Conservation (phyloP, 768 basidiomycete genomes). For the Hysterangium stoloniferum region DNA sequence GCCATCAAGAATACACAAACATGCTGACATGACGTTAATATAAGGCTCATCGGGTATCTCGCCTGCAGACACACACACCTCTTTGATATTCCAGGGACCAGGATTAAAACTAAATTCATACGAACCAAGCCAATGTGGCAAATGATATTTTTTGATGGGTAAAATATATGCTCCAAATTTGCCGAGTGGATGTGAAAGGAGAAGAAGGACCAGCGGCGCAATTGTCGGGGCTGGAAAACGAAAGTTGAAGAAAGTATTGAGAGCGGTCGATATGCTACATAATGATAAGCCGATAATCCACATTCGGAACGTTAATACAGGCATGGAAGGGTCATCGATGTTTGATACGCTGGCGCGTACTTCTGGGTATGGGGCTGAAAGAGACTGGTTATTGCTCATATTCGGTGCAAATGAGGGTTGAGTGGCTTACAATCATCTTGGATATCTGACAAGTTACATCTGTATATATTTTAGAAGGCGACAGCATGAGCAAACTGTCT, state of each 20-base stretch:
- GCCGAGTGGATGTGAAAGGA: conserved; percentile 36
- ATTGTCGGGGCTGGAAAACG: conserved; percentile 35
- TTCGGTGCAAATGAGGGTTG: background rate
- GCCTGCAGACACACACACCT: conserved; percentile 14
- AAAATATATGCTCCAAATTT: conserved; percentile 31
- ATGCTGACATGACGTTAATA: conserved; percentile 23
- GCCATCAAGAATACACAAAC: conserved; percentile 33
- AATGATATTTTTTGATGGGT: conserved; percentile 24
- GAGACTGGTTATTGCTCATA: background rate
- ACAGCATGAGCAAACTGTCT: too few relatives aligned
- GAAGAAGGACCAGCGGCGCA: conserved; percentile 30
- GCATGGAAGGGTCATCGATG: conserved; percentile 43
- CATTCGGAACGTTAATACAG: conserved; percentile 35
- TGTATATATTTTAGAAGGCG: background rate
- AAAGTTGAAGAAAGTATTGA: conserved; percentile 38
- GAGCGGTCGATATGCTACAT: conserved; percentile 24
- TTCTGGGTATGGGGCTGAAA: conserved; percentile 31
- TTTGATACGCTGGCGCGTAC: conserved; percentile 41
- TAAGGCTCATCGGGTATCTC: background rate
- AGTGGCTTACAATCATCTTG: conserved; percentile 6
- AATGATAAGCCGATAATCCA: conserved; percentile 34
- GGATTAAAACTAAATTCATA: conserved; percentile 33
- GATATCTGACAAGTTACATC: background rate
- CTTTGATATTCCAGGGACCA: conserved; percentile 34
- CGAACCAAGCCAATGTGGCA: conserved; percentile 25